phyloP scores from a whole-genome alignment of 345 rosid genomes.

The Moricandia arvensis region DNA sequence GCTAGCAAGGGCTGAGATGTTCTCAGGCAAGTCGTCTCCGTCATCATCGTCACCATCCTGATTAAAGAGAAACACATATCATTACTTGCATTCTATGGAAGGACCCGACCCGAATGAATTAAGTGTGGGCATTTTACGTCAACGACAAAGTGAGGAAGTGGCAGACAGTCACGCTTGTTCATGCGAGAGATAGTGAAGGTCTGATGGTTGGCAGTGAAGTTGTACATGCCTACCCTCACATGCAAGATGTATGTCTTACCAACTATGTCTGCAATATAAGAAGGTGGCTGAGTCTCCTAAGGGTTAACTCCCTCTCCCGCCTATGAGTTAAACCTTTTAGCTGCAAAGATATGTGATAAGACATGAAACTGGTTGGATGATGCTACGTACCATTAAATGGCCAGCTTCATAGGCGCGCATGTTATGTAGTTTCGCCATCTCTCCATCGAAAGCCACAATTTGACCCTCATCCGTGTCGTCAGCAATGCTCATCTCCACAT shows the following conservation, averaged over 20 bases:
- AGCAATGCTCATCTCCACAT: too few relatives aligned
- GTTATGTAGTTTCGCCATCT: too few relatives aligned
- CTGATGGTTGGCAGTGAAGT: neutral
- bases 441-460: too few relatives aligned
- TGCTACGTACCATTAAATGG: too few relatives aligned
- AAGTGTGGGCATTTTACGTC: too few relatives aligned
- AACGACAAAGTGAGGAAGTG: too few relatives aligned
- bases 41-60: neutral
- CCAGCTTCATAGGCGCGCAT: too few relatives aligned
- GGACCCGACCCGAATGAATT: neutral
- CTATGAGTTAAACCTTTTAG: neutral
- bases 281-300: neutral
- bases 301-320: neutral
- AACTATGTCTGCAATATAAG: neutral
- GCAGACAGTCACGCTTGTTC: neutral
- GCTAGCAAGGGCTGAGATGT: neutral
- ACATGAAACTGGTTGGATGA: too few relatives aligned
- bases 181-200: neutral
- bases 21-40: neutral
- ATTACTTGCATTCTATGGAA: neutral
- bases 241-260: neutral
- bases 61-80: neutral
- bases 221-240: neutral
- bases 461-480: too few relatives aligned
- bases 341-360: neutral